Evolutionary conservation across 495 filamentous ascomycete species (phyloP).

Genomic region (Aspergillus leporis): DNA sequence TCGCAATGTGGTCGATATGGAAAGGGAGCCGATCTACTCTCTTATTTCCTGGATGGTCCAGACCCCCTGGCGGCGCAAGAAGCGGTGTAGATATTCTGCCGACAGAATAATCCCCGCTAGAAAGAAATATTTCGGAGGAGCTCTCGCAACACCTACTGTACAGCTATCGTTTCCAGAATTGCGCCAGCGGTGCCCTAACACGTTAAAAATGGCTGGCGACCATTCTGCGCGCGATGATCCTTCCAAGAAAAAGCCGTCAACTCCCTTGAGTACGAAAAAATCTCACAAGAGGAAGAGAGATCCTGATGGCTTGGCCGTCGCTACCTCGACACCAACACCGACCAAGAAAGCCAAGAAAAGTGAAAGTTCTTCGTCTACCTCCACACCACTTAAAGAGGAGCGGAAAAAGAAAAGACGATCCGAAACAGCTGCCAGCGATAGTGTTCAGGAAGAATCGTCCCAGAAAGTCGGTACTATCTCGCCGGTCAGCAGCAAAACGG

Average conservation of each 20-base stretch:
- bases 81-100: slow-evolving; percentile 28
- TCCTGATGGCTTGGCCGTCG: slow-evolving; percentile 26
- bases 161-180: not conserved
- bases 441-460: slow-evolving; percentile 24
- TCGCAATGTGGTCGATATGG: slow-evolving; percentile 1
- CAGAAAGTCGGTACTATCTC: slow-evolving; percentile 34
- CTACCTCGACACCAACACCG: slow-evolving; percentile 34
- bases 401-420: slow-evolving; percentile 29
- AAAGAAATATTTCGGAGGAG: slow-evolving; percentile 26
- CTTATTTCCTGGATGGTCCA: slow-evolving; percentile 18
- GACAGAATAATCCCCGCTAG: slow-evolving; percentile 17
- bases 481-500: slow-evolving; percentile 25
- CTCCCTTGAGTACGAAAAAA: slow-evolving; percentile 25
- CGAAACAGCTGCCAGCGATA: slow-evolving; percentile 18
- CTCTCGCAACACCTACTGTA: slow-evolving; percentile 10
- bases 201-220: slow-evolving; percentile 31
- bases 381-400: slow-evolving; percentile 17
- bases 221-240: slow-evolving; percentile 17
- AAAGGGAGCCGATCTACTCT: slow-evolving; percentile 13
- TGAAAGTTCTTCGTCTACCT: slow-evolving; percentile 21
- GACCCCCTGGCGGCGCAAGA: slow-evolving; percentile 17
- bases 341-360: slow-evolving; percentile 42
- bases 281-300: slow-evolving; percentile 45
- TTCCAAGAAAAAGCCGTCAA: slow-evolving; percentile 21
- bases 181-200: slow-evolving; percentile 10